These are phyloP conservation scores for Neocallimastix lanati DNA, from an alignment of 192 early-diverging fungal genomes.

Conservation along the genomic window DNA sequence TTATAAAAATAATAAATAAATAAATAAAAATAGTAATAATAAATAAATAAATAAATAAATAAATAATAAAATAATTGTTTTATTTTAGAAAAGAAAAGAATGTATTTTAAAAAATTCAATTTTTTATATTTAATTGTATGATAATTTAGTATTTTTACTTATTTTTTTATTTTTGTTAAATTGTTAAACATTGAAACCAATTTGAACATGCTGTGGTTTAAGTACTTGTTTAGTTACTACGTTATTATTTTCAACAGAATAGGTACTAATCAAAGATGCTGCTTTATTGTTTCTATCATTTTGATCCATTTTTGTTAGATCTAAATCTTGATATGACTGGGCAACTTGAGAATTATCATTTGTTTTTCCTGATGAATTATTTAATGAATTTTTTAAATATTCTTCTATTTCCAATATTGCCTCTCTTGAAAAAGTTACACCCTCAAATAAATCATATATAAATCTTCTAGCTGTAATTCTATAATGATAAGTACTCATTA, in stretches of 20 bases:
- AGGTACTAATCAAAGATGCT: neutral
- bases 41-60: too few relatives aligned
- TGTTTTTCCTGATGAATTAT: neutral
- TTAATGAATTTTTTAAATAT: neutral
- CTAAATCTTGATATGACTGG: neutral
- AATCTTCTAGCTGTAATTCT: slow-evolving; percentile 50
- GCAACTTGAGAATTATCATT: neutral
- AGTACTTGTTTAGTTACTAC: too few relatives aligned
- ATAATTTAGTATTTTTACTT: too few relatives aligned
- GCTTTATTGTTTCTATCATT: neutral
- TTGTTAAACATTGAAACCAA: too few relatives aligned
- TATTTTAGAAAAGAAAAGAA: too few relatives aligned
- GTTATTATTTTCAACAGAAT: neutral
- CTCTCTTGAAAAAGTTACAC: neutral
- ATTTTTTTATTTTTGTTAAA: too few relatives aligned
- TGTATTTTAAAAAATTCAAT: too few relatives aligned
- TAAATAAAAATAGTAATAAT: too few relatives aligned
- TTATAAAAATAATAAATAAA: too few relatives aligned
- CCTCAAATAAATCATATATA: slow-evolving; percentile 55
- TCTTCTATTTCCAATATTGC: neutral
- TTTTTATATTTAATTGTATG: too few relatives aligned
- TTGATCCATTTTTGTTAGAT: neutral
- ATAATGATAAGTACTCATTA: slow-evolving; percentile 51
- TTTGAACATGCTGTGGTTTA: too few relatives aligned
- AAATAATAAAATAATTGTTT: too few relatives aligned